Percentiles rank a stretch among this genome's conserved stretches.
These are phyloP conservation scores for Hanseniaspora guilliermondii DNA, from an alignment of 805 yeast genomes.

Conservation along the genomic window DNA sequence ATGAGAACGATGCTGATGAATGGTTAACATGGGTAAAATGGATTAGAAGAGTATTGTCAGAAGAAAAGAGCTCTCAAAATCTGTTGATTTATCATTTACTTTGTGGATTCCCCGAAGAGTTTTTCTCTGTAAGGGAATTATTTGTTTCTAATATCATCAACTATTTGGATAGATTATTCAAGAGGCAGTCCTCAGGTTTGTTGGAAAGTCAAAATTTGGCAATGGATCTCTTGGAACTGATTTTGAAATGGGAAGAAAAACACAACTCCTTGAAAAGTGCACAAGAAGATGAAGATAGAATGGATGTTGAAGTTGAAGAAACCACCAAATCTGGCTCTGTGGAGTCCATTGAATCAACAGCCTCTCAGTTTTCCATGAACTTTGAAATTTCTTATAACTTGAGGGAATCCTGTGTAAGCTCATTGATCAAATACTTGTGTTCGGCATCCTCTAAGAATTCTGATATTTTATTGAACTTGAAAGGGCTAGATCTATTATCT, in stretches of 20 bases:
- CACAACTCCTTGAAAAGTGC: background rate
- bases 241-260: slow-evolving; percentile 68
- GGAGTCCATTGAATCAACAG: slow-evolving; percentile 27
- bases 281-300: slow-evolving; percentile 23
- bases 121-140: slow-evolving; percentile 75
- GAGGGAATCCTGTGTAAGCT: slow-evolving; percentile 82
- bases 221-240: slow-evolving; percentile 75
- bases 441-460: slow-evolving; percentile 73
- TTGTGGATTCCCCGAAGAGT: slow-evolving; percentile 71
- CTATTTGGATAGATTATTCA: slow-evolving; percentile 78
- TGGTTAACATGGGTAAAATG: slow-evolving; percentile 67
- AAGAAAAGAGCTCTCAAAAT: slow-evolving; percentile 79
- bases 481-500: slow-evolving; percentile 67
- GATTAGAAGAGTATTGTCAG: slow-evolving; percentile 85
- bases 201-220: slow-evolving; percentile 75
- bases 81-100: slow-evolving; percentile 78
- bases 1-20: slow-evolving; percentile 35
- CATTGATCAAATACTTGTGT: slow-evolving; percentile 76
- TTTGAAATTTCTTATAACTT: slow-evolving; percentile 54
- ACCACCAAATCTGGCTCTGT: background rate
- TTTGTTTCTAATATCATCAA: slow-evolving; percentile 79
- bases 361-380: slow-evolving; percentile 27
- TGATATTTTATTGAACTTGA: slow-evolving; percentile 68
- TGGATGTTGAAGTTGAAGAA: slow-evolving; percentile 21
- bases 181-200: slow-evolving; percentile 49